Evolutionary conservation across 208 protist genomes (phyloP).

Genomic region (Vickermania ingenoplastis): DNA sequence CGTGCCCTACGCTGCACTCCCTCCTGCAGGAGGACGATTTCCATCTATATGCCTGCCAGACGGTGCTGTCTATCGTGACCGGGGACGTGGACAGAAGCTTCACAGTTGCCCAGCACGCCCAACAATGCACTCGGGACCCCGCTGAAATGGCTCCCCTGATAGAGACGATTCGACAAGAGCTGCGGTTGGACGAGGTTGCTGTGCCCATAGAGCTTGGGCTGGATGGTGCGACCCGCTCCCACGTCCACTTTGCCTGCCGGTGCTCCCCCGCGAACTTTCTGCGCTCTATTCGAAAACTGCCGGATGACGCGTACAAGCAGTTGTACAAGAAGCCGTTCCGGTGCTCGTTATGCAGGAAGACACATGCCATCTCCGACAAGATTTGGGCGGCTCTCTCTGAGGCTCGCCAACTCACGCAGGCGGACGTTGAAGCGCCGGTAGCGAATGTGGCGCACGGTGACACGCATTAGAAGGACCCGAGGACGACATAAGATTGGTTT

Average conservation of each 20-base stretch:
- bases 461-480: too few relatives aligned
- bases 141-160: constrained; percentile 25
- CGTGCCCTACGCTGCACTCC: constrained; percentile 4
- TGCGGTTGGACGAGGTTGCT: constrained; percentile 19
- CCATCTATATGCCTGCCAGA: constrained; percentile 21
- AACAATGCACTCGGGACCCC: constrained; percentile 48
- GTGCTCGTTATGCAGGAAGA: constrained; percentile 38
- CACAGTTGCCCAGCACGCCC: constrained; percentile 26
- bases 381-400: constrained; percentile 26
- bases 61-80: constrained; percentile 46
- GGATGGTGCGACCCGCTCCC: constrained; percentile 26
- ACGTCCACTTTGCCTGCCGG: constrained; percentile 76
- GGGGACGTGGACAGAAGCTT: constrained; percentile 64
- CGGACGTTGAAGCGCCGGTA: too few relatives aligned
- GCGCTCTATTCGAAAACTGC: constrained; percentile 13
- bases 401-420: too few relatives aligned
- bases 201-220: constrained; percentile 16
- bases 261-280: constrained; percentile 49
- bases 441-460: too few relatives aligned
- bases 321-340: constrained; percentile 13
- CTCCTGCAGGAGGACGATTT: constrained; percentile 17
- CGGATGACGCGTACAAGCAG: constrained; percentile 12
- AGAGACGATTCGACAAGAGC: constrained; percentile 26
- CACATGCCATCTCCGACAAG: constrained; percentile 12
- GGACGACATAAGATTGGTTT: too few relatives aligned